phyloP scores from a whole-genome alignment of 2,329 filamentous ascomycete species.

The Microdochium trichocladiopsis region DNA sequence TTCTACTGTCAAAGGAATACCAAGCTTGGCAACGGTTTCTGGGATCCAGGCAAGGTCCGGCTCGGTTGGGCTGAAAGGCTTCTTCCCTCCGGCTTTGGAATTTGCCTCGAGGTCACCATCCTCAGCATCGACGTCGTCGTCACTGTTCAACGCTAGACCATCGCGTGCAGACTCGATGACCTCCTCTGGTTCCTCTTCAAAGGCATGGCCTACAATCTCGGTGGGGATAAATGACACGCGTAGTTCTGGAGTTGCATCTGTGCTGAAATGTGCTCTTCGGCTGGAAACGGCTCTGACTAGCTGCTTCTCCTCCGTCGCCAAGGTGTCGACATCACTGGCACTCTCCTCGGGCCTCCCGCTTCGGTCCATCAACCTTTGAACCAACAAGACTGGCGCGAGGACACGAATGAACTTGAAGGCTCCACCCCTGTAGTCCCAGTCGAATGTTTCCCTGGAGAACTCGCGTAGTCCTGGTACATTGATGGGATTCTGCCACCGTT shows the following conservation, averaged over 20 bases:
- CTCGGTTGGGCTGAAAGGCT: constrained; percentile 57
- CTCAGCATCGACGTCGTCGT: constrained; percentile 51
- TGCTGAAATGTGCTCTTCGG: constrained; percentile 62
- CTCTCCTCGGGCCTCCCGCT: constrained; percentile 18
- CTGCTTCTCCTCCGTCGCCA: constrained; percentile 36
- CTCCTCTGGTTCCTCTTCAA: constrained; percentile 65
- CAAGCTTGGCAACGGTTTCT: constrained; percentile 54
- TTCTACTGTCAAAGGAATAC: constrained; percentile 57
- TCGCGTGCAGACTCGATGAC: constrained; percentile 41
- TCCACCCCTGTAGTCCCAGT: constrained; percentile 73
- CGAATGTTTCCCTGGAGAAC: constrained; percentile 75
- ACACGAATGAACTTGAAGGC: constrained; percentile 80
- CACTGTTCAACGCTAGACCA: constrained; percentile 55
- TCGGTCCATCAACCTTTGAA: constrained; percentile 46
- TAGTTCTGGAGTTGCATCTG: constrained; percentile 69
- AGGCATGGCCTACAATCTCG: constrained; percentile 69
- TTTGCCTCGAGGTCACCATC: constrained; percentile 14
- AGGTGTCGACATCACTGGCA: constrained; percentile 20
- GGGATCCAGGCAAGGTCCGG: constrained; percentile 64
- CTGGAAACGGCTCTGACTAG: constrained; percentile 62
- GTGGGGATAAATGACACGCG: constrained; percentile 72
- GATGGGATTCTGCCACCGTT: constrained; percentile 57
- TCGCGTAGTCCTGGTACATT: constrained; percentile 61
- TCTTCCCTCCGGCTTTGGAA: constrained; percentile 19
- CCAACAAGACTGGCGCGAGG: constrained; percentile 69